Evolutionary conservation across 306 rosid genomes (phyloP).

Genomic region (Fragaria vesca): DNA sequence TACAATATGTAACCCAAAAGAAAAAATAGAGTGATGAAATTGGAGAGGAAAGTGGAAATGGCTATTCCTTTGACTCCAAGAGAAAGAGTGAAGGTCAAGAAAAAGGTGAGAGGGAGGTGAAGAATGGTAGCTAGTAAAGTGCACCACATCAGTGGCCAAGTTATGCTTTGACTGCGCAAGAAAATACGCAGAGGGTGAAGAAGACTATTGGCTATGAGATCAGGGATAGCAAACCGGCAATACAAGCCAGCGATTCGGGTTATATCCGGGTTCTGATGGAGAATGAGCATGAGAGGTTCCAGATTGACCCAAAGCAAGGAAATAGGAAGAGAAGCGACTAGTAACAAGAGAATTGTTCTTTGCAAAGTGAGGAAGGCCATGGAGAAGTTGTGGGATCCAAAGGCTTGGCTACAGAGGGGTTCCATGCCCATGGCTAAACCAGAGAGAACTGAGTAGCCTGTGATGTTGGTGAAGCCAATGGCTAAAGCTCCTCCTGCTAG

Average conservation of each 20-base stretch:
- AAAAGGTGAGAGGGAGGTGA: conserved; percentile 56
- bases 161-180: conserved; percentile 59
- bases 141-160: conserved; percentile 80
- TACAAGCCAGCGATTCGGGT: conserved; percentile 57
- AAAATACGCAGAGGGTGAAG: conserved; percentile 75
- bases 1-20: conserved; percentile 47
- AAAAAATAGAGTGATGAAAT: conserved; percentile 59
- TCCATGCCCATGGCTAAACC: conserved; percentile 87
- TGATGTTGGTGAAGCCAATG: conserved; percentile 77
- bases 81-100: conserved; percentile 62
- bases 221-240: conserved; percentile 71
- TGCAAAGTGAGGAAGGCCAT: conserved; percentile 49
- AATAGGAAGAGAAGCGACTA: conserved; percentile 62
- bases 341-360: conserved; percentile 53
- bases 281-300: conserved; percentile 60
- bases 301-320: conserved; percentile 64
- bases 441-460: conserved; percentile 70
- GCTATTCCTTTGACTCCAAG: conserved; percentile 76
- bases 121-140: conserved; percentile 48
- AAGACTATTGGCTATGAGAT: conserved; percentile 63
- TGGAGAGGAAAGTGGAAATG: conserved; percentile 57
- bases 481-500: conserved; percentile 76
- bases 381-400: conserved; percentile 62
- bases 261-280: conserved; percentile 61
- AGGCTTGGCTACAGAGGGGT: conserved; percentile 68